A percentile compares a stretch with the other conserved stretches of the same genome.
phyloP scores from a whole-genome alignment of 169 alveolate species.

The Toxoplasma gondii region DNA sequence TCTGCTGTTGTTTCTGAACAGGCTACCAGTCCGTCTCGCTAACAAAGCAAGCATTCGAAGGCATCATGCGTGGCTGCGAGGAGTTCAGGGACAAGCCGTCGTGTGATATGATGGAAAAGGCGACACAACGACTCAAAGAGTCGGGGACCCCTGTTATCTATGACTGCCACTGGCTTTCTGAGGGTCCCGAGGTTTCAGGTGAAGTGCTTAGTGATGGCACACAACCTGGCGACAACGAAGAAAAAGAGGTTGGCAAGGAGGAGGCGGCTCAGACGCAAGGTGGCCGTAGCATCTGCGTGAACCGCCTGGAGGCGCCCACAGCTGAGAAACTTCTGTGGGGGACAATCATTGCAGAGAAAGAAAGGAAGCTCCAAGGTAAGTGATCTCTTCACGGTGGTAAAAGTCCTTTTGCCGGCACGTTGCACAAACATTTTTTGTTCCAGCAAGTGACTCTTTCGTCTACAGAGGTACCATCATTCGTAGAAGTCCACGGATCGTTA shows the following conservation, averaged over 20 bases:
- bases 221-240: not conserved
- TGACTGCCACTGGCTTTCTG: slow-evolving; percentile 35
- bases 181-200: not conserved
- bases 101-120: slow-evolving; percentile 42
- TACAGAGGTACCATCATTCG: no score
- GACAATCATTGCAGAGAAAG: slow-evolving; percentile 50
- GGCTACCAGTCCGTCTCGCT: slow-evolving; percentile 51
- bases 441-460: no score
- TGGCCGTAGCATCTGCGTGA: slow-evolving; percentile 50
- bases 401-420: no score
- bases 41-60: slow-evolving; percentile 33
- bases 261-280: slow-evolving; percentile 1
- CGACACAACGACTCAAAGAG: not conserved
- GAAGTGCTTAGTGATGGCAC: not conserved
- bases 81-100: slow-evolving; percentile 46
- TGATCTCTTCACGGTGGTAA: not conserved
- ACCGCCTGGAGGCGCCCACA: slow-evolving; percentile 38
- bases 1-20: not conserved
- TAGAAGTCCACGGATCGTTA: no score
- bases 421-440: no score
- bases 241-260: not conserved
- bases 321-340: slow-evolving; percentile 54
- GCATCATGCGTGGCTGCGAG: slow-evolving; percentile 62
- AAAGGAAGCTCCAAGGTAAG: slow-evolving; percentile 47
- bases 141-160: not conserved